These are phyloP conservation scores for Ilyonectria sp. DNA, from an alignment of 2,329 filamentous ascomycete genomes.

Conservation along the genomic window DNA sequence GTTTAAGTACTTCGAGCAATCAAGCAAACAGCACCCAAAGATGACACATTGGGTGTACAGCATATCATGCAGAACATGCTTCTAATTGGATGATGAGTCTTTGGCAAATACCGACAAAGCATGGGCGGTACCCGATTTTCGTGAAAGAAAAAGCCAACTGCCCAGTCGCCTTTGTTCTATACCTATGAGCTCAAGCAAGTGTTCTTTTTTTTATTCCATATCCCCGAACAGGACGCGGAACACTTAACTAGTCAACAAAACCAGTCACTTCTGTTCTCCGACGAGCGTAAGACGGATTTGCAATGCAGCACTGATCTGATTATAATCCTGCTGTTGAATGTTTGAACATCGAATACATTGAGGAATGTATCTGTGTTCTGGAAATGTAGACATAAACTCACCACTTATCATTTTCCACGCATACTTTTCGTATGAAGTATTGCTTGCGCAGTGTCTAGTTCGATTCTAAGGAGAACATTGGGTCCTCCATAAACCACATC, in stretches of 20 bases:
- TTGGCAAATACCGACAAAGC: neutral
- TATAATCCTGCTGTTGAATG: neutral
- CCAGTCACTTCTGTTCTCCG: neutral
- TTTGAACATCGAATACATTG: too few relatives aligned
- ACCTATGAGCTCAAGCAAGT: neutral
- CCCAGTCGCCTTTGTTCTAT: neutral
- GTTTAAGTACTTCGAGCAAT: too few relatives aligned
- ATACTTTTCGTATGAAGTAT: too few relatives aligned
- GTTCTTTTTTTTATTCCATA: too few relatives aligned
- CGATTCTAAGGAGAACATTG: too few relatives aligned
- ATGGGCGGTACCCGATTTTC: neutral
- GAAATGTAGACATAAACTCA: too few relatives aligned
- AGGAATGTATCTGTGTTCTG: too few relatives aligned
- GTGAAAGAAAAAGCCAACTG: neutral
- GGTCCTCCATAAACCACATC: too few relatives aligned
- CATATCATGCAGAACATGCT: neutral
- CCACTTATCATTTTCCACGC: too few relatives aligned
- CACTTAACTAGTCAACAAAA: too few relatives aligned
- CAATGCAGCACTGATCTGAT: neutral
- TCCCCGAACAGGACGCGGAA: too few relatives aligned
- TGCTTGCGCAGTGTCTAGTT: too few relatives aligned
- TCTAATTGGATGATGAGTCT: neutral
- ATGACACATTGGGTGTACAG: neutral
- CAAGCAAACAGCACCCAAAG: neutral
- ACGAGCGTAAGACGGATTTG: neutral